These are phyloP conservation scores for Dicorynia guianensis DNA, from an alignment of 306 rosid species.

Conservation along the genomic window DNA sequence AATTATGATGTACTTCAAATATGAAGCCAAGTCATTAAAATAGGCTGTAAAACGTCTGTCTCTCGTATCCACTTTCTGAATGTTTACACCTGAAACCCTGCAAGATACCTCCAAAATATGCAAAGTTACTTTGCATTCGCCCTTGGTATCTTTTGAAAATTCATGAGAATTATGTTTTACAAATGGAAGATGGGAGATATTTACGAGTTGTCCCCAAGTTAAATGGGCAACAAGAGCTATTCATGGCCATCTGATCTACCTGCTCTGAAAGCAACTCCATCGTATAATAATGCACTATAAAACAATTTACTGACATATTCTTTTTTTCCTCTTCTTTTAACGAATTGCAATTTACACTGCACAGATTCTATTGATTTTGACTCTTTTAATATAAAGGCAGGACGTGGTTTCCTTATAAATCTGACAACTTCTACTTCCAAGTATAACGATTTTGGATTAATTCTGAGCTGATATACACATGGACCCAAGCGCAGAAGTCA, in stretches of 20 bases:
- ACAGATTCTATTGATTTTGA: background rate
- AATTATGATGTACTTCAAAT: too few species aligned
- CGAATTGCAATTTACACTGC: too few species aligned
- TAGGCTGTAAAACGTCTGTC: too few species aligned
- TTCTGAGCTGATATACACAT: constrained; percentile 5
- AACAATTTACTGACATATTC: too few species aligned
- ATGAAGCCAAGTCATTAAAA: too few species aligned
- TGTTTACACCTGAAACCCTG: background rate
- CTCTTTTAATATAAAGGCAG: background rate
- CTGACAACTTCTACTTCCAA: background rate
- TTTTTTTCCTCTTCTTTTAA: too few species aligned
- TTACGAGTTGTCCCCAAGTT: too few species aligned
- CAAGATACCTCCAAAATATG: background rate
- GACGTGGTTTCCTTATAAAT: constrained; percentile 19
- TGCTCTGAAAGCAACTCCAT: too few species aligned
- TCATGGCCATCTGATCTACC: too few species aligned
- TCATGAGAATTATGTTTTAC: background rate
- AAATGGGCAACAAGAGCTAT: too few species aligned
- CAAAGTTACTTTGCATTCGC: background rate
- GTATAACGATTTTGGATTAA: background rate
- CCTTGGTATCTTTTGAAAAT: background rate
- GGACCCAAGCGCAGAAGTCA: constrained; percentile 3
- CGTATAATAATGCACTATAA: too few species aligned
- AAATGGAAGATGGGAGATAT: background rate
- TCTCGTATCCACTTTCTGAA: too few species aligned